Conservation (phyloP, 2,329 filamentous ascomycete species). For the Verticillium zaregamsianum region DNA sequence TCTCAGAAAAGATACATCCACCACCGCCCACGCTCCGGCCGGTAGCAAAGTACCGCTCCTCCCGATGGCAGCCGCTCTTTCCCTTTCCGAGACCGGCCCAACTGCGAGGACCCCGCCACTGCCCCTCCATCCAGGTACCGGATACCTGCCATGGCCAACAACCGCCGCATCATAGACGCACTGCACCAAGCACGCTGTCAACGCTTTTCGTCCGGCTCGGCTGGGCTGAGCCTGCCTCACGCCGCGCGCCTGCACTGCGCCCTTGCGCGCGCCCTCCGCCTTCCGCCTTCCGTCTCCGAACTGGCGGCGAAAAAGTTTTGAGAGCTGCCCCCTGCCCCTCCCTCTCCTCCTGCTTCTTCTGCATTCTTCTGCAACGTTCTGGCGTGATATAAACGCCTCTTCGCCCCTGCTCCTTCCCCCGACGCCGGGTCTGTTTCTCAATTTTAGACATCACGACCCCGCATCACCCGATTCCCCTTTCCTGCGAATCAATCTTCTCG, state of each 20-base stretch:
- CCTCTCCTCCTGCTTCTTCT: neutral
- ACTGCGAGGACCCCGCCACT: neutral
- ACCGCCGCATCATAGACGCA: neutral
- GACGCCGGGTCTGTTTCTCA: neutral
- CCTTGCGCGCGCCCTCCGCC: neutral
- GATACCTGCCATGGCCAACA: constrained; percentile 6
- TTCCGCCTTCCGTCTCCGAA: neutral
- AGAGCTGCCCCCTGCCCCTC: neutral
- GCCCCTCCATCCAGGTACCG: neutral
- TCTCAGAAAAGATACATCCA: neutral
- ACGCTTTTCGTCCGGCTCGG: neutral
- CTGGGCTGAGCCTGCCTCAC: neutral
- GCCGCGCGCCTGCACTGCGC: neutral
- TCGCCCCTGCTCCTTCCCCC: neutral
- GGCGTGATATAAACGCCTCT: neutral
- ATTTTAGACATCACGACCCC: neutral
- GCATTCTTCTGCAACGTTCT: neutral
- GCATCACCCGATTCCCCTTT: neutral
- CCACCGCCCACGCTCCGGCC: neutral
- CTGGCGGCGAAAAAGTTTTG: neutral
- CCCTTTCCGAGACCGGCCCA: neutral
- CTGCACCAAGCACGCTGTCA: neutral
- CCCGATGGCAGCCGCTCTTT: neutral
- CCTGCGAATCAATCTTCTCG: neutral
- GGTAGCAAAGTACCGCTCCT: neutral